Base-by-base conservation (phyloP, 352 stramenopile genomes). In the Phytopythium aichiense region DNA sequence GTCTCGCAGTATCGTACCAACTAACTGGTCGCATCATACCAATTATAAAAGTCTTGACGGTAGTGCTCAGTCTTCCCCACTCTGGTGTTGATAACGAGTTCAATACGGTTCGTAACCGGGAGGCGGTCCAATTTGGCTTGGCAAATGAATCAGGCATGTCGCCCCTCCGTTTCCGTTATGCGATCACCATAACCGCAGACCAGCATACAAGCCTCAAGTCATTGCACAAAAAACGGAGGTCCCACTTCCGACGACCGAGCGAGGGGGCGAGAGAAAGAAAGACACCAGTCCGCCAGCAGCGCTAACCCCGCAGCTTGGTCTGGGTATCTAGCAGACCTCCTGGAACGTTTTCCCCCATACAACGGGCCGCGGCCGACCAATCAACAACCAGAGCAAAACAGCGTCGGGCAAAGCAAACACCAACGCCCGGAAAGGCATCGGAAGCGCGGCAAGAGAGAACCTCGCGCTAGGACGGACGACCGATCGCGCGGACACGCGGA, bases 331-430 rank as follows among this genome's bases (percentile, higher is more conserved):
- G 62, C 53, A 20, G 25, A 70, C 49, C 40, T 76, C 43, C 2
- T 23, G 8, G 42, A 9, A 0, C 0, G 52, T 64, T 74, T 67
- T 63, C 40, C 25, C 18, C 37, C 53, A 58, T 56, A 65, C 28
- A 54, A 35, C 18, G 22, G 64, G 42, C 65, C 73, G 59, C 46
- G 46, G 68, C 70, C 75, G 67, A 71, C 65, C 72, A 81, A 67
- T 74, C 66, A 75, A 77, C 28, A 30, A 30, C 56, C 57, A 55
- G 20, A 45, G 49, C 64, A 64, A 48, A 75, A 74, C 58, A 60
- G n/a, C 12, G 23, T 33, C n/a, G 12, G 23, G 11, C 12, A 15
- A 52, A n/a, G 46, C 46, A 52, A 9, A 52, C 46, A n/a, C 28
- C 28, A 35, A 52, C 22, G 11, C 20, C 20, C 20, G 20, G 6